A percentile compares a stretch with the other conserved stretches of the same genome.
Conservation (phyloP, 305 asterid species). For the Fraxinus latifolia region DNA sequence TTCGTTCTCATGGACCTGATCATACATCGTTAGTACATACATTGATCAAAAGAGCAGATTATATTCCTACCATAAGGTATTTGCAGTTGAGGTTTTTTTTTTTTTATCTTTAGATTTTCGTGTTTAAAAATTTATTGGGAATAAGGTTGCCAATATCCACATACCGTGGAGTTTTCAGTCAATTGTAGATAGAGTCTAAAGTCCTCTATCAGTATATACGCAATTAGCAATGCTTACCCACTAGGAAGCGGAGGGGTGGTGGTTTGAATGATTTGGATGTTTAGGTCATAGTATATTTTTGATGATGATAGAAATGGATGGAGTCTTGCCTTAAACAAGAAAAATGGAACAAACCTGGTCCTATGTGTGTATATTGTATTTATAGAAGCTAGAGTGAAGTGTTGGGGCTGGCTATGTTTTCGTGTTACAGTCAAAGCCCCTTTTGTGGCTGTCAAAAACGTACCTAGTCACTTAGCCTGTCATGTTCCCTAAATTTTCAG, state of each 20-base stretch:
- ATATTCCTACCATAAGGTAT: not conserved
- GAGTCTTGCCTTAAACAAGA: not conserved
- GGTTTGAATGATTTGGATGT: not conserved
- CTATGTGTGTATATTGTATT: not conserved
- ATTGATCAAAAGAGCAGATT: not conserved
- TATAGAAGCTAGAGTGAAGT: not conserved
- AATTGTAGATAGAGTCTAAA: not conserved
- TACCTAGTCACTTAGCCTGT: not conserved
- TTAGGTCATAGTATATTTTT: not conserved
- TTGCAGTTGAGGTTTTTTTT: not conserved
- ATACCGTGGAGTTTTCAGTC: not conserved
- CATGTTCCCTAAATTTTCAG: not conserved
- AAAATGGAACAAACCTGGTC: not conserved
- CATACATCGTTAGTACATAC: not conserved
- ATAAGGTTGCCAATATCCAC: not conserved
- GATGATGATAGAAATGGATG: not conserved
- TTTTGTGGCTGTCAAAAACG: not conserved
- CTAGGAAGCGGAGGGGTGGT: not conserved
- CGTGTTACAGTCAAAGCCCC: not conserved
- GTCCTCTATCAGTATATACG: not conserved
- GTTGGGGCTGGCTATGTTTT: not conserved
- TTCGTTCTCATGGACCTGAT: not conserved
- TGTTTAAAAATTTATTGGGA: not conserved
- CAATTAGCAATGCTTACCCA: not conserved
- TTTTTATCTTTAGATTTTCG: not conserved